A percentile compares a stretch with the other conserved stretches of the same genome.
These are phyloP conservation scores for Myxozyma monticola DNA, from an alignment of 805 yeast genomes.

Conservation along the genomic window DNA sequence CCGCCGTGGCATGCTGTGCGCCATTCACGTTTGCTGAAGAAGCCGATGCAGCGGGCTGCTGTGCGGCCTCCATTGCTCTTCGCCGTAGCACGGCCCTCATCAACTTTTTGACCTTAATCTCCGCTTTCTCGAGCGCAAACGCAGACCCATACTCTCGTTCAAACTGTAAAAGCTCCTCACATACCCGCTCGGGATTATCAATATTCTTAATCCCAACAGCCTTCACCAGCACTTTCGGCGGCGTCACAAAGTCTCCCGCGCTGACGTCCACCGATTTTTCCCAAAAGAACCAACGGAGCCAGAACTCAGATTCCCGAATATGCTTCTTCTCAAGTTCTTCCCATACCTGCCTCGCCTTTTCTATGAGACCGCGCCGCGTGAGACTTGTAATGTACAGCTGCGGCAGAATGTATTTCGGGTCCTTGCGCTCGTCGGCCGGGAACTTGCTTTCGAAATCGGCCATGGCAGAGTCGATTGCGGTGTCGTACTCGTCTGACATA, in stretches of 20 bases:
- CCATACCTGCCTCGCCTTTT: conserved; percentile 23
- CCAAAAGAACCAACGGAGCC: conserved; percentile 50
- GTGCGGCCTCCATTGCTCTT: conserved; percentile 22
- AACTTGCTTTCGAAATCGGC: not conserved
- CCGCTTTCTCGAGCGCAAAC: conserved; percentile 33
- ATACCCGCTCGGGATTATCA: conserved; percentile 54
- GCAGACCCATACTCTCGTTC: conserved; percentile 42
- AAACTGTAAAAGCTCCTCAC: conserved; percentile 47
- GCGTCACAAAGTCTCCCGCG: conserved; percentile 35
- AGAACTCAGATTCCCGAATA: conserved; percentile 46
- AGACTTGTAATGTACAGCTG: conserved; percentile 12
- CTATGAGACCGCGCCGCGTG: conserved; percentile 8
- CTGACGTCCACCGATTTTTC: conserved; percentile 36
- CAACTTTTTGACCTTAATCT: conserved; percentile 36
- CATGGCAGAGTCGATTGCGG: not conserved
- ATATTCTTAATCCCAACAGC: conserved; percentile 40
- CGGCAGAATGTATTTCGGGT: conserved; percentile 7
- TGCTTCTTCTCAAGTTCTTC: conserved; percentile 36
- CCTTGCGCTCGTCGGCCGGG: conserved; percentile 3
- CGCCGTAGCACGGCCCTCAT: conserved; percentile 24
- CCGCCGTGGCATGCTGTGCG: not conserved
- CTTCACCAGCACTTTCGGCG: conserved; percentile 37
- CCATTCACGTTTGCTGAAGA: conserved; percentile 12
- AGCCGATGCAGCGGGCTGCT: too few relatives aligned
- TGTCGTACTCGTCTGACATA: not conserved